Percentiles rank a stretch among this genome's conserved stretches.
Conservation (phyloP, 2,329 filamentous ascomycete species). For the Paramyrothecium roridum region DNA sequence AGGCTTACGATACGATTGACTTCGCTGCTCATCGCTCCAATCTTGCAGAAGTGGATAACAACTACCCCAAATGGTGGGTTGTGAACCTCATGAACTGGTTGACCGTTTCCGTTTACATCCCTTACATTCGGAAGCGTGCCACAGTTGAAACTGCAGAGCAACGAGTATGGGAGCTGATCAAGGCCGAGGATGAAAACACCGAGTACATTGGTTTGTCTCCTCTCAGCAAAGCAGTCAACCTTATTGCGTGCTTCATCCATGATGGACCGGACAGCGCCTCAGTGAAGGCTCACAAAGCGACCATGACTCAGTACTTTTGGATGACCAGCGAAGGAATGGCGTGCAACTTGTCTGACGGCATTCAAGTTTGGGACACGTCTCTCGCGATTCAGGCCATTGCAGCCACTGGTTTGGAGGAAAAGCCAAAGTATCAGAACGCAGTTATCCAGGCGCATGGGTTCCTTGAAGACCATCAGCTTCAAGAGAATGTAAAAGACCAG, state of each 20-base stretch:
- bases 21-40: background rate
- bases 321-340: background rate
- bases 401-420: background rate
- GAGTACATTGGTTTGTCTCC: background rate
- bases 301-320: background rate
- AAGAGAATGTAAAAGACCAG: background rate
- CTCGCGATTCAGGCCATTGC: background rate
- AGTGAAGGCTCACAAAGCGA: background rate
- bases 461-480: background rate
- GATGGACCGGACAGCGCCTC: background rate
- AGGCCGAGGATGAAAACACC: background rate
- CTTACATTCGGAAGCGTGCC: background rate
- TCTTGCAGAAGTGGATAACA: background rate
- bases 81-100: background rate
- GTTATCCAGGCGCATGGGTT: background rate
- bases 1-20: background rate
- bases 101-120: background rate
- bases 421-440: background rate
- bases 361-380: background rate
- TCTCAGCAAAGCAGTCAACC: background rate
- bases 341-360: background rate
- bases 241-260: background rate
- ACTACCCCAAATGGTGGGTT: background rate
- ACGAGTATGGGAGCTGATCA: background rate
- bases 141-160: background rate